Conservation (phyloP, 1,284 basidiomycete genomes). For the Trametes pubescens region DNA sequence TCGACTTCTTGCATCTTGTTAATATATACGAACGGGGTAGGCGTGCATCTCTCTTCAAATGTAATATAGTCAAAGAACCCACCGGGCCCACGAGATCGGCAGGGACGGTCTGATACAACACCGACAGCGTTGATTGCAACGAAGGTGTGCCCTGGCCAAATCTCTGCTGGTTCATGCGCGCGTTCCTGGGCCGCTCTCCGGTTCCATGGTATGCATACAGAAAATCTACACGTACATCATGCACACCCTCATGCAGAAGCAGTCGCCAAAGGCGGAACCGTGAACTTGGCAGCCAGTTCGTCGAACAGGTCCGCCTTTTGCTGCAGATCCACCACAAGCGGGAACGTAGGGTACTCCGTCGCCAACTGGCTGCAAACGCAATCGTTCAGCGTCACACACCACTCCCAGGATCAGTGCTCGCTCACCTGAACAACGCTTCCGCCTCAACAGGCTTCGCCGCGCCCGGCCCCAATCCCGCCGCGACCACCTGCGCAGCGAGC, state of each 20-base stretch:
- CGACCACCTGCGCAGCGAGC: conserved; percentile 74
- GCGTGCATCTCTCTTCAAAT: no score
- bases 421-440: conserved; percentile 76
- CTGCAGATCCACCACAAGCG: conserved; percentile 68
- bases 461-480: conserved; percentile 62
- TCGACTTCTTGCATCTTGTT: no score
- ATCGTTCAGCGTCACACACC: conserved; percentile 1
- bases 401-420: conserved; percentile 11
- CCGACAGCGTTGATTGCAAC: no score
- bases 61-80: no score
- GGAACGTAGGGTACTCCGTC: conserved; percentile 69
- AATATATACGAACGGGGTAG: no score
- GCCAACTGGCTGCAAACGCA: conserved; percentile 58
- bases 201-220: conserved; percentile 1
- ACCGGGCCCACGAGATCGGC: no score
- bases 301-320: conserved; percentile 76
- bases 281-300: conserved; percentile 71
- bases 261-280: conserved; percentile 61
- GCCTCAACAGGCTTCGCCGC: conserved; percentile 61
- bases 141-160: no score
- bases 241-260: conserved; percentile 40
- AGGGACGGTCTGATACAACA: no score
- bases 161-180: no score
- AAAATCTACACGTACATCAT: neutral
- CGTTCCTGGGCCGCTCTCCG: no score